phyloP scores from a whole-genome alignment of 345 rosid species.

The Rhodomyrtus tomentosa region DNA sequence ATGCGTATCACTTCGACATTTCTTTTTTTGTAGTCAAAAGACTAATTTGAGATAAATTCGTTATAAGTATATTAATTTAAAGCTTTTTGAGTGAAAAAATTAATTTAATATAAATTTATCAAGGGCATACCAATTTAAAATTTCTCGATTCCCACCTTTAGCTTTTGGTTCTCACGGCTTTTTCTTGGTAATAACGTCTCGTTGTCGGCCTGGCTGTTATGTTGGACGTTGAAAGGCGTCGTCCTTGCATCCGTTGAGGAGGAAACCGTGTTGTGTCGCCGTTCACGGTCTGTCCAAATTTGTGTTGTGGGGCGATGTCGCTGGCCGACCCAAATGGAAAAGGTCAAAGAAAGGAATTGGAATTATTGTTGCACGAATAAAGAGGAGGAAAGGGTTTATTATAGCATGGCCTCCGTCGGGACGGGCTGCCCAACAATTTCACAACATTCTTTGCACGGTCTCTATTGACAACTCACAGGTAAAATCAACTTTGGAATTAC shows the following conservation, averaged over 20 bases:
- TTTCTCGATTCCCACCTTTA: too few species aligned
- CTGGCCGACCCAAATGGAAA: neutral
- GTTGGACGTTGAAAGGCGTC: neutral
- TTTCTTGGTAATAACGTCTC: too few species aligned
- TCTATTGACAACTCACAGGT: neutral
- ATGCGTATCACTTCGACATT: too few species aligned
- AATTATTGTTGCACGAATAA: neutral
- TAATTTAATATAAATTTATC: too few species aligned
- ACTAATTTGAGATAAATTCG: too few species aligned
- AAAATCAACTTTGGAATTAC: neutral
- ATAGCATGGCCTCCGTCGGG: neutral
- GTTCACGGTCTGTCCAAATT: neutral
- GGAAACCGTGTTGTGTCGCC: neutral
- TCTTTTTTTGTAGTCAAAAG: too few species aligned
- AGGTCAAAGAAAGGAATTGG: neutral
- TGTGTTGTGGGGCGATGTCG: neutral
- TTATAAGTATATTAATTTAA: too few species aligned
- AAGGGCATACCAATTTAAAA: too few species aligned
- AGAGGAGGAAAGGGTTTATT: neutral
- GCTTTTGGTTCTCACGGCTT: too few species aligned
- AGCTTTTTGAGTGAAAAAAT: too few species aligned
- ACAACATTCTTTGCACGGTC: neutral
- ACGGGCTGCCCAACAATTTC: neutral
- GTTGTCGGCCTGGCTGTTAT: too few species aligned
- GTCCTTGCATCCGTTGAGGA: neutral